phyloP scores from a whole-genome alignment of 202 grass and related monocot genomes.

The Digitaria exilis region DNA sequence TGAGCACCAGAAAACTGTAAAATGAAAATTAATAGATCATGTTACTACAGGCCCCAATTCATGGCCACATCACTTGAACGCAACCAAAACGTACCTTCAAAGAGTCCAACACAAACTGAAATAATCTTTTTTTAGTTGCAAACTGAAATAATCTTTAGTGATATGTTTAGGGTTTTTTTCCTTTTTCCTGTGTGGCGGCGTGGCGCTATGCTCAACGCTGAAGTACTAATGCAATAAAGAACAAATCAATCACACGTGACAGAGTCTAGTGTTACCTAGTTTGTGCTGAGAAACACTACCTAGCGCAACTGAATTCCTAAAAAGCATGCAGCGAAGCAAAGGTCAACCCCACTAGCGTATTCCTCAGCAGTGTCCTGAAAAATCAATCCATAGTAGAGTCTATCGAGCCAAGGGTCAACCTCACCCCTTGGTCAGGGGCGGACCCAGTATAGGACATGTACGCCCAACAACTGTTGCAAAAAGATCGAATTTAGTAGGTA shows the following conservation, averaged over 20 bases:
- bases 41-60: background rate
- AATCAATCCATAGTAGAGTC: background rate
- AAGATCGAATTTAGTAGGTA: no score
- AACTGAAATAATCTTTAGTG: background rate
- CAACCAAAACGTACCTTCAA: background rate
- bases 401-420: slow-evolving; percentile 8
- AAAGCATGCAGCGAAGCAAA: background rate
- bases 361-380: background rate
- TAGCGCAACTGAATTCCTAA: background rate
- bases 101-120: background rate
- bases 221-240: background rate
- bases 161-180: background rate
- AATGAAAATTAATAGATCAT: background rate
- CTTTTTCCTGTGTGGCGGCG: background rate
- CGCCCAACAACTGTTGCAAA: no score
- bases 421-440: no score
- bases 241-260: slow-evolving; percentile 2
- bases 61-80: background rate
- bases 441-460: no score
- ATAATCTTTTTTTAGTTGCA: background rate
- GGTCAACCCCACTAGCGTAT: slow-evolving; percentile 4
- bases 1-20: background rate
- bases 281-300: background rate
- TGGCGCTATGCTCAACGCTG: background rate
- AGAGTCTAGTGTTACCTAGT: slow-evolving; percentile 1